Conservation (phyloP, 2,329 filamentous ascomycete genomes). For the Arthrinium puccinioides region DNA sequence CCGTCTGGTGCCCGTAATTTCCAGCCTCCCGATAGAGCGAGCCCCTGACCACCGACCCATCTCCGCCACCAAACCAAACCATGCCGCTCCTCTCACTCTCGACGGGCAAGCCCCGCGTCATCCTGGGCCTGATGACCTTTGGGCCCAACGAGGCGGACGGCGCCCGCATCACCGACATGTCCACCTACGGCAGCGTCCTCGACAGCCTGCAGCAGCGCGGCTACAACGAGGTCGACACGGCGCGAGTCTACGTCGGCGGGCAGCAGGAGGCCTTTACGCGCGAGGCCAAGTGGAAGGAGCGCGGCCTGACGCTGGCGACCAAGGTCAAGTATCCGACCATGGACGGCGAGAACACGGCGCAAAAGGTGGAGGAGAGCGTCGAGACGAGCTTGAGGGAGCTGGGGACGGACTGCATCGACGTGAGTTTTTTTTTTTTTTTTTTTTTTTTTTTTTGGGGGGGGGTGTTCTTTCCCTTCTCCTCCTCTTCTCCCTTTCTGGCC, state of each 20-base stretch:
- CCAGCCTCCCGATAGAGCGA: too few species aligned
- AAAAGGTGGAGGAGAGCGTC: conserved; percentile 57
- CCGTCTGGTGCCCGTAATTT: too few species aligned
- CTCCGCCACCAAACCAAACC: conserved; percentile 11
- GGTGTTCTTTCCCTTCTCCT: too few species aligned
- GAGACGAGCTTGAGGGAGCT: conserved; percentile 65
- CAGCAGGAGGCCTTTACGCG: conserved; percentile 74
- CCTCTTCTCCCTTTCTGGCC: too few species aligned
- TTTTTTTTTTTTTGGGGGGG: too few species aligned
- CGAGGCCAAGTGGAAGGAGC: conserved; percentile 69
- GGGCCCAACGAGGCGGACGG: conserved; percentile 55
- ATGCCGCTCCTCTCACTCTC: conserved; percentile 39
- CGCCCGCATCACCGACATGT: conserved; percentile 60
- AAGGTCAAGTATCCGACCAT: conserved; percentile 60
- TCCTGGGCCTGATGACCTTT: conserved; percentile 85
- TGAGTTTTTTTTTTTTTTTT: conserved; percentile 22
- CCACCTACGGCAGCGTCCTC: conserved; percentile 64
- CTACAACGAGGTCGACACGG: conserved; percentile 82
- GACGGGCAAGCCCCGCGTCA: conserved; percentile 54
- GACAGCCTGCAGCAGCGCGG: conserved; percentile 71
- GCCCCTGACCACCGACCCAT: too few species aligned
- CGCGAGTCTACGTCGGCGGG: conserved; percentile 63
- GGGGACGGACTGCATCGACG: conserved; percentile 65
- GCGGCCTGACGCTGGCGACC: conserved; percentile 70
- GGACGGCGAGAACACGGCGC: conserved; percentile 53